Percentiles rank a stretch among this genome's conserved stretches.
Evolutionary conservation across 1,284 basidiomycete genomes (phyloP).

Genomic region (Neotropicomus parvogracilis): DNA sequence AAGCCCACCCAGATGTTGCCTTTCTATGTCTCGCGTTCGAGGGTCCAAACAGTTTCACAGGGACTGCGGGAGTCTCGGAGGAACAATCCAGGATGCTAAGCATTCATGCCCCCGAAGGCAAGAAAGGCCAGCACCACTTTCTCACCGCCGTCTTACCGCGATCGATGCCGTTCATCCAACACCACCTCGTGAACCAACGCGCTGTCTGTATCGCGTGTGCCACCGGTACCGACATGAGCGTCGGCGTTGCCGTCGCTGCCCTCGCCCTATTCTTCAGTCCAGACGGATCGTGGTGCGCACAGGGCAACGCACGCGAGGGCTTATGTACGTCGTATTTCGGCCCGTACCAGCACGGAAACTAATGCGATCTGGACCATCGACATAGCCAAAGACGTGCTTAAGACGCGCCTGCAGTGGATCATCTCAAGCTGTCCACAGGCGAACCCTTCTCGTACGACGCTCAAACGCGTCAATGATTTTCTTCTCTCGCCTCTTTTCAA

Average conservation of each 20-base stretch:
- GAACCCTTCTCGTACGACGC: conserved; percentile 71
- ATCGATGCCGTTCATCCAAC: conserved; percentile 45
- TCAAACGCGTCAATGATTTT: conserved; percentile 78
- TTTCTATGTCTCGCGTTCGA: conserved; percentile 20
- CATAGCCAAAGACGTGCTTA: conserved; percentile 55
- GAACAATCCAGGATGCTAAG: conserved; percentile 20
- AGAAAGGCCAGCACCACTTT: conserved; percentile 52
- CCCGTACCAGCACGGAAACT: neutral
- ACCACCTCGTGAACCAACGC: conserved; percentile 36
- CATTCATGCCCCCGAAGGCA: conserved; percentile 42
- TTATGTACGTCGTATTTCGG: conserved; percentile 19
- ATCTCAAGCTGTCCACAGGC: conserved; percentile 65
- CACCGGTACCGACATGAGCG: conserved; percentile 55
- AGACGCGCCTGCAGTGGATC: conserved; percentile 76
- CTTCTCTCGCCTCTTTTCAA: conserved; percentile 45
- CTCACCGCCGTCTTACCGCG: conserved; percentile 48
- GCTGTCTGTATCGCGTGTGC: conserved; percentile 53
- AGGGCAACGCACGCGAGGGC: conserved; percentile 6
- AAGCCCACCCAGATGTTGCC: conserved; percentile 1
- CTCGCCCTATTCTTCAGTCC: conserved; percentile 59
- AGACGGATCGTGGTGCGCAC: conserved; percentile 38
- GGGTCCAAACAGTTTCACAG: neutral
- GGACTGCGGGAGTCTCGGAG: neutral
- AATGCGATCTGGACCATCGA: neutral
- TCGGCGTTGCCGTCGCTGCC: conserved; percentile 59